Conservation (phyloP, 768 basidiomycete genomes). For the Polyporus arcularius region DNA sequence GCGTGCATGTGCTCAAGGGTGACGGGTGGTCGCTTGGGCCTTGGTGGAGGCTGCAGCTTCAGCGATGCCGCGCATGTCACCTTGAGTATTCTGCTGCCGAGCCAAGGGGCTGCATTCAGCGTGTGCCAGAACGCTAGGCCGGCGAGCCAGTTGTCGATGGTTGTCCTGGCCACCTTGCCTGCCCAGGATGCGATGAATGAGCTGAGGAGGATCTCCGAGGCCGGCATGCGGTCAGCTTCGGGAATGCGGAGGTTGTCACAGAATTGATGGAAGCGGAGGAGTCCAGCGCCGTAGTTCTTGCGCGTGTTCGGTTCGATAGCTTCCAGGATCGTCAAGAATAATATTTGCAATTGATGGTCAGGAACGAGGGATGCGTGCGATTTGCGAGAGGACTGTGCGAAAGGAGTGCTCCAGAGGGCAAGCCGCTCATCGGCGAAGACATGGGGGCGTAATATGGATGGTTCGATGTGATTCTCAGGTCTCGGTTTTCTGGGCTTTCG, state of each 20-base stretch:
- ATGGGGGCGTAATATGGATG: not conserved
- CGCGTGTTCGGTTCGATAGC: not conserved
- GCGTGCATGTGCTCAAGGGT: conserved; percentile 35
- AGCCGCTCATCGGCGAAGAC: not conserved
- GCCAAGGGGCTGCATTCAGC: conserved; percentile 37
- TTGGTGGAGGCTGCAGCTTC: conserved; percentile 25
- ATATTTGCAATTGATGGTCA: too few species aligned
- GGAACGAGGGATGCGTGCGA: too few species aligned
- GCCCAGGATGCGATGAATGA: conserved; percentile 28
- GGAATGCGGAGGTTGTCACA: conserved; percentile 37
- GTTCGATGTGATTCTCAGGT: not conserved
- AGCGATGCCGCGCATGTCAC: conserved; percentile 12
- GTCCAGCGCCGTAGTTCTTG: conserved; percentile 33
- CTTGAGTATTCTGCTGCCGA: conserved; percentile 27
- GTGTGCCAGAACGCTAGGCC: conserved; percentile 41
- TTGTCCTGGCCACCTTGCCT: conserved; percentile 6
- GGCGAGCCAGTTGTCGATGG: conserved; percentile 37
- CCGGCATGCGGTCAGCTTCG: conserved; percentile 33
- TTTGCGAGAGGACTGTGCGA: too few species aligned
- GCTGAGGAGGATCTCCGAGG: conserved; percentile 28
- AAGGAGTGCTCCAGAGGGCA: not conserved
- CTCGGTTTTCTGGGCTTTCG: not conserved
- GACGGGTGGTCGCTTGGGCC: conserved; percentile 33
- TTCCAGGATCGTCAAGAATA: not conserved
- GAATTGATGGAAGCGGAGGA: conserved; percentile 38